Base-by-base conservation (phyloP, 2,329 filamentous ascomycete species). In the Didymella segeticola region DNA sequence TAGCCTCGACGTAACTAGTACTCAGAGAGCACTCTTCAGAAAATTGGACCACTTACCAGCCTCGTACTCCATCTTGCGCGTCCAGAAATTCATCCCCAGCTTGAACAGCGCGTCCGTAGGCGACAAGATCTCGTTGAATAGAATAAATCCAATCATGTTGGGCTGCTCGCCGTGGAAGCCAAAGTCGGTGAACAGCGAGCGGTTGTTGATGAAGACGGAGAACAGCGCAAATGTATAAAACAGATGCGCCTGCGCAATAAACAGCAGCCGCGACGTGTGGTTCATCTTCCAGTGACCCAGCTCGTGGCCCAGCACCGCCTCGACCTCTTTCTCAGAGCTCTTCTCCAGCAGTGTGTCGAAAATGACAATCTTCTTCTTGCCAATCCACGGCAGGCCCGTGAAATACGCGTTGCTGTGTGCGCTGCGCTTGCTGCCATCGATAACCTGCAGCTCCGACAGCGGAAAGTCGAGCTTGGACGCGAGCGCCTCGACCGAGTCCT, bases 341-440 rank as follows among this genome's bases (percentile, higher is more conserved):
- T 98, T 96, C 78, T 97, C 93, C 59, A 99, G 92, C 60, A 99
- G 79, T 5, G 96, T 99, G 74, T 99, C 95, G 75, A 96, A 99
- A 72, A 99, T 96, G 70, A 99, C 95, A 80, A 99, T 99, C 81
- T 98, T 96, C 85, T 98, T 98, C 85, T 97, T 97, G 38, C 70
- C 70, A 34, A 73, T 70, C 93, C 93, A 99, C 34, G 95, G 95
- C 50, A 99, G 85, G 56, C 95, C 95, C 68, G 96, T 97, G 80
- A 99, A 99, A 78, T 96, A 96, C 17, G 91, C 90, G 71, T 96
- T 96, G 78, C 89, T 92, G 78, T 96, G 91, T 20, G 90, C 89
- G 71, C 88, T 91, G 66, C 91, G 85, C 81, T 93, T 93, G 79
- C 89, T 93, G 43, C 91, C 91, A 72, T 96, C 91, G 69, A 99